phyloP scores from a whole-genome alignment of 2,329 filamentous ascomycete genomes.

The Fusarium camptoceras region DNA sequence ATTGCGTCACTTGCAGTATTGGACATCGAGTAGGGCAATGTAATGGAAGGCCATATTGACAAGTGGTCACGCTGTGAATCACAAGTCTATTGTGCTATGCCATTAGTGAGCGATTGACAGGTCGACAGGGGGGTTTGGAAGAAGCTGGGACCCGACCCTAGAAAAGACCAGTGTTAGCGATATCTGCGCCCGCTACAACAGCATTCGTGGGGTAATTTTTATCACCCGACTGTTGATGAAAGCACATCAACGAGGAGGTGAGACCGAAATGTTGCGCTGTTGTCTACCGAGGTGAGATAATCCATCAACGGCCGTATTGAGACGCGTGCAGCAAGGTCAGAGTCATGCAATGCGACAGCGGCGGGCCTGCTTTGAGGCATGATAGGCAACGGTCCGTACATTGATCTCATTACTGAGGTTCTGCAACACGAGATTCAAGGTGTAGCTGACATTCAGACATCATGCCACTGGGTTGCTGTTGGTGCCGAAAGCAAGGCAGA shows the following conservation, averaged over 20 bases:
- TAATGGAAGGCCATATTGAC: constrained; percentile 22
- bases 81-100: constrained; percentile 40
- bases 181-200: constrained; percentile 39
- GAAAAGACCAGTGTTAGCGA: constrained; percentile 15
- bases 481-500: constrained; percentile 24
- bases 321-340: constrained; percentile 27
- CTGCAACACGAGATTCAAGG: constrained; percentile 25
- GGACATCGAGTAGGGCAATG: constrained; percentile 23
- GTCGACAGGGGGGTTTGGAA: not conserved
- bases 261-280: constrained; percentile 20
- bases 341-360: constrained; percentile 34
- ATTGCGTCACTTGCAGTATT: constrained; percentile 39
- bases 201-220: constrained; percentile 40
- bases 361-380: constrained; percentile 20
- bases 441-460: constrained; percentile 26
- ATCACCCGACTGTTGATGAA: constrained; percentile 24
- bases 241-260: constrained; percentile 20
- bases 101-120: constrained; percentile 36
- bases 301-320: constrained; percentile 15
- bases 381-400: constrained; percentile 21
- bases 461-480: constrained; percentile 17
- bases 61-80: constrained; percentile 31
- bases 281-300: constrained; percentile 22
- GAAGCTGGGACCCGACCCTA: constrained; percentile 14
- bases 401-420: constrained; percentile 21